A percentile compares a stretch with the other conserved stretches of the same genome.
phyloP scores from a whole-genome alignment of 345 rosid genomes.

The Euphorbia lathyris region DNA sequence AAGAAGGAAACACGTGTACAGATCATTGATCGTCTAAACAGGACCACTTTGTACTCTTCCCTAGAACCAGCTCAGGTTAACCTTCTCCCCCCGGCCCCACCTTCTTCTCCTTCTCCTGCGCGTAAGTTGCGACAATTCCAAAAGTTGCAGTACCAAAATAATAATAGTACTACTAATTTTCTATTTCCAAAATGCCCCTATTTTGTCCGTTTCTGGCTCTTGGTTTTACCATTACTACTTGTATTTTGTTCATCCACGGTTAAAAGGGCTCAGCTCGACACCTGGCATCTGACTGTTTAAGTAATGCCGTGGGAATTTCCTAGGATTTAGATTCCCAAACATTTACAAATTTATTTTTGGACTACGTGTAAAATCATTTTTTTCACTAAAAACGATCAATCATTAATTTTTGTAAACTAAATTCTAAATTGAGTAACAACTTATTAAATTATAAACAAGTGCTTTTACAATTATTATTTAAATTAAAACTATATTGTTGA shows the following conservation, averaged over 20 bases:
- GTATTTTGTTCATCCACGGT: not conserved
- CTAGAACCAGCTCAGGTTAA: slow-evolving; percentile 27
- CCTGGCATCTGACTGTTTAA: not conserved
- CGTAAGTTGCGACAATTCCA: slow-evolving; percentile 41
- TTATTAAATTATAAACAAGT: no score
- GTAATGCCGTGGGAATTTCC: no score
- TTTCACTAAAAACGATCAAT: no score
- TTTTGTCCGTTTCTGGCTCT: slow-evolving; percentile 3
- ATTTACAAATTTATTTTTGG: no score
- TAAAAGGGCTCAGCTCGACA: not conserved
- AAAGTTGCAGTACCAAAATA: not conserved
- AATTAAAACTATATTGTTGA: no score
- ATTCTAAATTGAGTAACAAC: no score
- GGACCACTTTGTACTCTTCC: slow-evolving; percentile 35
- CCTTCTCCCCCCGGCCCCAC: not conserved
- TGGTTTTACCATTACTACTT: not conserved
- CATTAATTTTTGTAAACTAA: no score
- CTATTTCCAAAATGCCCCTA: slow-evolving; percentile 29
- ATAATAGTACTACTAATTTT: no score
- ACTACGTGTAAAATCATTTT: no score
- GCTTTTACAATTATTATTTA: no score
- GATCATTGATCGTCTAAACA: slow-evolving; percentile 13
- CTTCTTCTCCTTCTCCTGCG: not conserved
- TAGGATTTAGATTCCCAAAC: no score
- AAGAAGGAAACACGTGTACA: slow-evolving; percentile 26